A percentile compares a stretch with the other conserved stretches of the same genome.
phyloP scores from a whole-genome alignment of 2,329 filamentous ascomycete genomes.

The Acephala macrosclerotiorum region DNA sequence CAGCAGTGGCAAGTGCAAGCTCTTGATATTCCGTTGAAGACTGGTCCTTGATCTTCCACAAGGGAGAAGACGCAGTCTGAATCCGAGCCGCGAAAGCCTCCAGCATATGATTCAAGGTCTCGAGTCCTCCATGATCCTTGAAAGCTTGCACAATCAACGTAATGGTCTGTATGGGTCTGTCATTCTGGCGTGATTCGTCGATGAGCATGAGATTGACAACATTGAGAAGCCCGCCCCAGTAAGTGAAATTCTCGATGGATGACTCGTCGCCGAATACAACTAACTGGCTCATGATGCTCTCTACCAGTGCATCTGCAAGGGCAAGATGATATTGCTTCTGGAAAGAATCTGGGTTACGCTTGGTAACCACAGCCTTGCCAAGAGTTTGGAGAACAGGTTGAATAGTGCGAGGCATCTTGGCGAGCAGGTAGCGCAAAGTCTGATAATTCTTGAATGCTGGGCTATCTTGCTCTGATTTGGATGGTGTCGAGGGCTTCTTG shows the following conservation, averaged over 20 bases:
- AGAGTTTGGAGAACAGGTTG: conserved; percentile 86
- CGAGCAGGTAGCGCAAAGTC: conserved; percentile 77
- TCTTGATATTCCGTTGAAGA: conserved; percentile 32
- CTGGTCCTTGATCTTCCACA: conserved; percentile 46
- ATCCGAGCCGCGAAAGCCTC: conserved; percentile 69
- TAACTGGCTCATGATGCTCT: conserved; percentile 73
- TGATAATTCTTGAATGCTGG: conserved; percentile 76
- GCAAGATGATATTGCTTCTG: conserved; percentile 60
- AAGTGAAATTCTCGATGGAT: conserved; percentile 73
- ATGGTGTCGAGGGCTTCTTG: conserved; percentile 48
- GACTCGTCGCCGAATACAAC: conserved; percentile 50
- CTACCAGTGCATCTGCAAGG: conserved; percentile 72
- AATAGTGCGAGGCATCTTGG: conserved; percentile 80
- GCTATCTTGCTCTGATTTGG: conserved; percentile 51
- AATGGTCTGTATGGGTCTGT: conserved; percentile 58
- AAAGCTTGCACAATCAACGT: conserved; percentile 87
- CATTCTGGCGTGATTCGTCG: conserved; percentile 54
- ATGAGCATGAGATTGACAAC: conserved; percentile 81
- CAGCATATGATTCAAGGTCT: conserved; percentile 75
- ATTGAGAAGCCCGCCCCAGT: conserved; percentile 83
- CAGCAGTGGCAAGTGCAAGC: conserved; percentile 57
- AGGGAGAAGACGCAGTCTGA: conserved; percentile 45
- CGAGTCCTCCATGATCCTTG: conserved; percentile 80
- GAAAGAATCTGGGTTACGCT: conserved; percentile 73
- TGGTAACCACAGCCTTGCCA: conserved; percentile 80